Percentiles rank a stretch among this genome's conserved stretches.
Conservation (phyloP, 2,329 filamentous ascomycete genomes). For the Xylaria sp. region DNA sequence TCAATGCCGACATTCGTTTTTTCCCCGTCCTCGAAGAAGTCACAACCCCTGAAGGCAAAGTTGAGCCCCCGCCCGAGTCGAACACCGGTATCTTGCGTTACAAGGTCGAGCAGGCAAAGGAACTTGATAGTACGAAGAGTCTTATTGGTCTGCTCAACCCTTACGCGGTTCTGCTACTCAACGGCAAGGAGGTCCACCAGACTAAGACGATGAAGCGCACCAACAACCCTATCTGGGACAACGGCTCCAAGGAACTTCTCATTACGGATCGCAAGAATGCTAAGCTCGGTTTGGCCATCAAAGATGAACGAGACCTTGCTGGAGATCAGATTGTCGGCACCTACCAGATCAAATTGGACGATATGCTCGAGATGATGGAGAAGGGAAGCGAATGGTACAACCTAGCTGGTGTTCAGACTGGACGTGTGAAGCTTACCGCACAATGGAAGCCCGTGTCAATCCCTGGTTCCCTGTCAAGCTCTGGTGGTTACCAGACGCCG, state of each 20-base stretch:
- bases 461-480: constrained; percentile 68
- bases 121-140: constrained; percentile 87
- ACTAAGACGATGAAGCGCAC: constrained; percentile 94
- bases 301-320: constrained; percentile 84
- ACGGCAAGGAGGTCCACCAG: constrained; percentile 82
- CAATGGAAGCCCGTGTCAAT: constrained; percentile 95
- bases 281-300: constrained; percentile 85
- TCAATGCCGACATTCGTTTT: constrained; percentile 83
- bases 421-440: constrained; percentile 82
- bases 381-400: constrained; percentile 98
- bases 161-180: constrained; percentile 81
- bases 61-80: constrained; percentile 76
- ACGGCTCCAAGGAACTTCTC: constrained; percentile 87
- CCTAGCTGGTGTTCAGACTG: constrained; percentile 71
- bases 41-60: constrained; percentile 65
- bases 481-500: constrained; percentile 85
- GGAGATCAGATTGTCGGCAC: constrained; percentile 80
- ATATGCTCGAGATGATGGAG: constrained; percentile 83
- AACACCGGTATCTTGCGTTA: constrained; percentile 93
- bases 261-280: constrained; percentile 90
- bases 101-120: constrained; percentile 92
- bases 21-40: constrained; percentile 81
- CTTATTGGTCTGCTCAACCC: constrained; percentile 87
- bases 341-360: constrained; percentile 92
- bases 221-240: constrained; percentile 94